Conservation (phyloP, 768 basidiomycete genomes). For the Sarcomyxa edulis region DNA sequence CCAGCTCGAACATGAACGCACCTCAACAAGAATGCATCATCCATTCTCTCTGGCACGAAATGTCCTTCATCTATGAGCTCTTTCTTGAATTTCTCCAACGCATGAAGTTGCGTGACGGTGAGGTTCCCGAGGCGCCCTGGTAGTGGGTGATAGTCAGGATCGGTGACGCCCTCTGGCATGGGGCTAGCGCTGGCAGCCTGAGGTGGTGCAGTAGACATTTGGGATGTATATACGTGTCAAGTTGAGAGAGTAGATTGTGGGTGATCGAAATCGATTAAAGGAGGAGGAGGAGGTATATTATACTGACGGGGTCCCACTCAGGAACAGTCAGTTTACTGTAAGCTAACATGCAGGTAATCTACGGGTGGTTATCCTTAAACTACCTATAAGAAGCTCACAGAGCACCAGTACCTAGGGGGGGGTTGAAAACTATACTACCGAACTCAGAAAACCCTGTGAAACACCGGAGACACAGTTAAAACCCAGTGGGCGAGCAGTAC, state of each 20-base stretch:
- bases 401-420: too few relatives aligned
- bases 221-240: too few relatives aligned
- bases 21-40: constrained; percentile 67
- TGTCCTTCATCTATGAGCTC: constrained; percentile 55
- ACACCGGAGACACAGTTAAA: too few relatives aligned
- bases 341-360: background rate
- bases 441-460: too few relatives aligned
- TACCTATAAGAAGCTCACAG: too few relatives aligned
- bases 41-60: constrained; percentile 62
- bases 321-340: too few relatives aligned
- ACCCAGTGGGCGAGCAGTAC: too few relatives aligned
- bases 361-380: too few relatives aligned
- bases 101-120: constrained; percentile 50
- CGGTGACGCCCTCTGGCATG: constrained; percentile 53
- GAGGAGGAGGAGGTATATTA: background rate
- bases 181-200: constrained; percentile 47
- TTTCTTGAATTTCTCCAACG: constrained; percentile 63
- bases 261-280: background rate
- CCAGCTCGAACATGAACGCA: constrained; percentile 19
- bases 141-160: constrained; percentile 58
- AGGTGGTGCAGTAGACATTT: constrained; percentile 5
- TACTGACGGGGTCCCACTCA: background rate
- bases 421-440: too few relatives aligned
- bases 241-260: background rate
- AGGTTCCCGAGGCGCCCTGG: constrained; percentile 83